Conservation (phyloP, 495 filamentous ascomycete genomes). For the Neurospora sp. region DNA sequence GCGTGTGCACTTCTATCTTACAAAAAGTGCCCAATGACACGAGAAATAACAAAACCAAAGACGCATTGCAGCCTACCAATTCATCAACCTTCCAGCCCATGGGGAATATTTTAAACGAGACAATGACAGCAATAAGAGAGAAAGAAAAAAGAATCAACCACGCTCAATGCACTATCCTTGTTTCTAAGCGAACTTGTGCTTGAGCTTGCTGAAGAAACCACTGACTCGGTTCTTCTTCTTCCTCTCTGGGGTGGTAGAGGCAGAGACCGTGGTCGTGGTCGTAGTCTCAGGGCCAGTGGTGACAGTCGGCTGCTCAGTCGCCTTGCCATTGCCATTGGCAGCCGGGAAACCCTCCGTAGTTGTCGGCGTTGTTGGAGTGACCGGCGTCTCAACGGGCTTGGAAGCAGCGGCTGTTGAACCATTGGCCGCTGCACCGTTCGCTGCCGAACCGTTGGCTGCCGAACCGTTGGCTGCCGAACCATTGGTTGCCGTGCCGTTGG, state of each 20-base stretch:
- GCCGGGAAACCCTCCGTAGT: not conserved
- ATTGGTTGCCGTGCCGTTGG: not conserved
- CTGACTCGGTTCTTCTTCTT: conserved; percentile 53
- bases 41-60: not conserved
- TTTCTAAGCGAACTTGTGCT: conserved; percentile 39
- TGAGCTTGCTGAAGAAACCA: conserved; percentile 48
- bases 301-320: conserved; percentile 15
- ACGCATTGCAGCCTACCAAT: not conserved
- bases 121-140: conserved; percentile 16
- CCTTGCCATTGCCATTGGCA: not conserved
- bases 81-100: not conserved
- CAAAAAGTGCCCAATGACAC: not conserved
- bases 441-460: not conserved
- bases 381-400: conserved; percentile 4
- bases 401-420: not conserved
- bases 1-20: not conserved
- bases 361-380: not conserved
- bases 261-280: conserved; percentile 23
- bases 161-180: conserved; percentile 20
- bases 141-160: conserved; percentile 6
- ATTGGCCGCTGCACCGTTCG: not conserved
- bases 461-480: not conserved
- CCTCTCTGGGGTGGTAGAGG: conserved; percentile 26
- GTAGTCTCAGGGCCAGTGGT: conserved; percentile 15
- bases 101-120: not conserved